Conservation (phyloP, 2,329 filamentous ascomycete genomes). For the Blastomyces emzantsi region DNA sequence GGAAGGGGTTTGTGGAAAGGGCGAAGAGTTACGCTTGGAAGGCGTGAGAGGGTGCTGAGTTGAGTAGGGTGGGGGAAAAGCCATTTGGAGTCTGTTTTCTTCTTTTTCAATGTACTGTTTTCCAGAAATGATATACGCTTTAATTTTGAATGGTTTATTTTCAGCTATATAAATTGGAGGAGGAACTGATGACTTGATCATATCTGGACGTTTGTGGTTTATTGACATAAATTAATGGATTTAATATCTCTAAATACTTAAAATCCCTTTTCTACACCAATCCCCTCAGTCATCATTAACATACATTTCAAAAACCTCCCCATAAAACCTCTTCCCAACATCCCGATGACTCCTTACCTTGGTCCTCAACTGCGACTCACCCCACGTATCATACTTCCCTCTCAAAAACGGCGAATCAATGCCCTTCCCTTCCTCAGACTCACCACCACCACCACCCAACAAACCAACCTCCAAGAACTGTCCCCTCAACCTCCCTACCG, state of each 20-base stretch:
- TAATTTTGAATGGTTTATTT: neutral
- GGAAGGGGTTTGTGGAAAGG: slow-evolving; percentile 22
- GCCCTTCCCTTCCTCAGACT: slow-evolving; percentile 30
- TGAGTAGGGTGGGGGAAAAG: neutral
- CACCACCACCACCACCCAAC: slow-evolving; percentile 8
- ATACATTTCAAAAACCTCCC: slow-evolving; percentile 42
- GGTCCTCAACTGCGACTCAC: slow-evolving; percentile 46
- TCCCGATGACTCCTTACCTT: slow-evolving; percentile 46
- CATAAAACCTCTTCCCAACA: slow-evolving; percentile 42
- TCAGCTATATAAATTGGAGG: neutral
- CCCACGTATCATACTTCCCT: slow-evolving; percentile 47
- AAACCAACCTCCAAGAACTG: slow-evolving; percentile 28
- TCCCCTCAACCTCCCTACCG: slow-evolving; percentile 30
- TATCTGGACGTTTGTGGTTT: neutral
- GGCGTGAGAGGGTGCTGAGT: neutral
- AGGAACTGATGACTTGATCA: neutral
- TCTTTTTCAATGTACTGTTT: too few species aligned
- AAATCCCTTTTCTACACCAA: neutral
- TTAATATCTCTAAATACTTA: neutral
- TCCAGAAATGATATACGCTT: neutral
- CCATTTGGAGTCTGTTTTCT: neutral
- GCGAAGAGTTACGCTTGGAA: slow-evolving; percentile 1
- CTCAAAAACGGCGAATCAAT: slow-evolving; percentile 45
- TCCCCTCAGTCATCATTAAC: slow-evolving; percentile 31
- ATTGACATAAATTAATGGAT: neutral